Base-by-base conservation (phyloP, 148 eudicot genomes). In the Silene conica region DNA sequence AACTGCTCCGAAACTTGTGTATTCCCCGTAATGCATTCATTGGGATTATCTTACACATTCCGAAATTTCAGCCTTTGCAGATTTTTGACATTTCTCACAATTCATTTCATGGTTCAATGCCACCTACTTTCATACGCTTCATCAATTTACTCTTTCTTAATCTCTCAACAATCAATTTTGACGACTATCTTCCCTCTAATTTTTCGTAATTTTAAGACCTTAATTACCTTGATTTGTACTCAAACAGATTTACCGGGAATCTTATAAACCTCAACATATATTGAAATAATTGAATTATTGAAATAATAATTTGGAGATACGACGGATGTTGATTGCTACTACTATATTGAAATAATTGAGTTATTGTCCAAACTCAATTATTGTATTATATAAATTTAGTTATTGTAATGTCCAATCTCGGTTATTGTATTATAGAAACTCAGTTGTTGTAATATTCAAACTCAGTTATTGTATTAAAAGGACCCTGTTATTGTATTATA, bases 71-170 rank as follows among this genome's bases (percentile, higher is more conserved):
- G 48, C 76, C 86, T 13, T 78, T 90, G 26, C 80, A 86, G 65
- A 28, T 68, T 81, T 84, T 90, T 81, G 92, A 90, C 78, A 60
- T 78, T n/a, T n/a, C n/a, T n/a, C n/a, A n/a, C n/a, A n/a, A n/a
- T n/a, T n/a, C n/a, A n/a, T n/a, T n/a, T n/a, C 55, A 70, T 56
- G 90, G 92, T 46, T 8, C 75, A 56, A 22, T 88, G n/a, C 83
- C 89, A 1, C 34, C 85, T 78, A 70, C 64, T 26, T 61, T 85
- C 71, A 84, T 84, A 9, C 61, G 61, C 48, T 78, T 85, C 59
- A 78, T 34, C 72, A 82, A 74, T 46, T 75, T 89, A 78, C 79
- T 84, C 73, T 52, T 58, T 26, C 60, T 87, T 28, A 89, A 89
- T 82, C 75, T 89, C 54, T 89, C 93, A 19, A 79, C 67, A 11